phyloP scores from a whole-genome alignment of 1,139 yeast genomes.

The Yamadazyma siamensis region DNA sequence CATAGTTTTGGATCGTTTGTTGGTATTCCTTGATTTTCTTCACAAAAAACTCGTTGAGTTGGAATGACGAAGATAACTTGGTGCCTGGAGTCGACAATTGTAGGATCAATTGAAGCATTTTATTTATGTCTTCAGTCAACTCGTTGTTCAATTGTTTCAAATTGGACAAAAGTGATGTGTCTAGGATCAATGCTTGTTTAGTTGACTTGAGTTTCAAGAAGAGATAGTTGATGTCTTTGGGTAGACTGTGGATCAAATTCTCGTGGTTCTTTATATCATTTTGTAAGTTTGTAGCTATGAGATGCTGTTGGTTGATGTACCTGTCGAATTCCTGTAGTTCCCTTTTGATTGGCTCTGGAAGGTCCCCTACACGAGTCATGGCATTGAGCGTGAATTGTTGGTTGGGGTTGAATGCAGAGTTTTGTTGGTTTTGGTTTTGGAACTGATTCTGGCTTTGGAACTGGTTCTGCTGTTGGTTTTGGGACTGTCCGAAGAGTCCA shows the following conservation, averaged over 20 bases:
- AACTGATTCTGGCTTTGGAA: conserved; percentile 2
- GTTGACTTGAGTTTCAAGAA: conserved; percentile 61
- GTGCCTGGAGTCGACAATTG: conserved; percentile 70
- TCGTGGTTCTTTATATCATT: conserved; percentile 63
- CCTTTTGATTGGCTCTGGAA: conserved; percentile 71
- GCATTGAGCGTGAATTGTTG: conserved; percentile 56
- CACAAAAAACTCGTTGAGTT: conserved; percentile 44
- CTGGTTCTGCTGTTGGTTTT: conserved; percentile 3
- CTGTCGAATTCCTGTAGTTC: conserved; percentile 78
- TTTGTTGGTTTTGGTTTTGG: conserved; percentile 28
- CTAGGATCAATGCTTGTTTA: conserved; percentile 59
- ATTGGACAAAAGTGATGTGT: conserved; percentile 31
- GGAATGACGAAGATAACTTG: conserved; percentile 53
- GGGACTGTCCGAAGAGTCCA: conserved; percentile 10
- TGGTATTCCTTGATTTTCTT: conserved; percentile 67
- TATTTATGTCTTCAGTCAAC: conserved; percentile 63
- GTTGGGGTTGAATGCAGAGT: conserved; percentile 17
- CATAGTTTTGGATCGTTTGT: conserved; percentile 64
- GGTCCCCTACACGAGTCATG: conserved; percentile 82
- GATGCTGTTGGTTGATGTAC: conserved; percentile 79
- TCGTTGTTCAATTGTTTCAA: conserved; percentile 51
- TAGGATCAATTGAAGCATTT: conserved; percentile 62
- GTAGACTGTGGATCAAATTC: conserved; percentile 72
- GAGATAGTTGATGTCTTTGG: conserved; percentile 77
- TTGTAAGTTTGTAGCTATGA: conserved; percentile 75